A percentile compares a stretch with the other conserved stretches of the same genome.
phyloP scores from a whole-genome alignment of 1,139 yeast species.

The Protomyces arabidopsidicola region DNA sequence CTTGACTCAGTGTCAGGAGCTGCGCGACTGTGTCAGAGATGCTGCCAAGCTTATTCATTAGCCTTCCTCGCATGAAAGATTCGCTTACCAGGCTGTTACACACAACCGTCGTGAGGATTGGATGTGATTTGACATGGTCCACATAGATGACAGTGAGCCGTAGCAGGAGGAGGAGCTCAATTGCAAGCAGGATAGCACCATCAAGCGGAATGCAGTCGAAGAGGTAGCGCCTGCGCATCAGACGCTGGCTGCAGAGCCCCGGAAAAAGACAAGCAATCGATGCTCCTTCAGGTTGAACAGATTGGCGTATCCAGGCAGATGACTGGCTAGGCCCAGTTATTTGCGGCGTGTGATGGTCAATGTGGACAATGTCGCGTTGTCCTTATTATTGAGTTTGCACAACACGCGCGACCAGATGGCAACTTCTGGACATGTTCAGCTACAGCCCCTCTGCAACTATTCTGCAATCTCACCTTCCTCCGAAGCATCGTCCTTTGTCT shows the following conservation, averaged over 20 bases:
- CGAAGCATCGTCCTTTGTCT: slow-evolving; percentile 8
- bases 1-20: slow-evolving; percentile 15
- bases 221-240: background rate
- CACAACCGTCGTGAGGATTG: slow-evolving; percentile 25
- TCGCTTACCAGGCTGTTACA: slow-evolving; percentile 13
- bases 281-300: too few relatives aligned
- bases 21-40: slow-evolving; percentile 29
- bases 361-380: too few relatives aligned
- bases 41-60: slow-evolving; percentile 8
- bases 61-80: background rate
- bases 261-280: too few relatives aligned
- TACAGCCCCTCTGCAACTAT: background rate
- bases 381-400: too few relatives aligned
- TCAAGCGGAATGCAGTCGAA: slow-evolving; percentile 8
- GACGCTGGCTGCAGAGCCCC: too few relatives aligned
- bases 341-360: too few relatives aligned
- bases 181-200: slow-evolving; percentile 1
- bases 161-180: slow-evolving; percentile 3
- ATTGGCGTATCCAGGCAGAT: too few relatives aligned
- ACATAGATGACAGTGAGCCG: slow-evolving; percentile 22
- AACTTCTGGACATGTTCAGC: background rate
- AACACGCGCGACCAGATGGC: too few relatives aligned
- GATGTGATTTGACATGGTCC: slow-evolving; percentile 16
- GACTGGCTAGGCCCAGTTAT: too few relatives aligned
- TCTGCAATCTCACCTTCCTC: slow-evolving; percentile 27